Evolutionary conservation across 202 grass and related monocot genomes (phyloP).

Genomic region (Schoenoplectus tabernaemontani): DNA sequence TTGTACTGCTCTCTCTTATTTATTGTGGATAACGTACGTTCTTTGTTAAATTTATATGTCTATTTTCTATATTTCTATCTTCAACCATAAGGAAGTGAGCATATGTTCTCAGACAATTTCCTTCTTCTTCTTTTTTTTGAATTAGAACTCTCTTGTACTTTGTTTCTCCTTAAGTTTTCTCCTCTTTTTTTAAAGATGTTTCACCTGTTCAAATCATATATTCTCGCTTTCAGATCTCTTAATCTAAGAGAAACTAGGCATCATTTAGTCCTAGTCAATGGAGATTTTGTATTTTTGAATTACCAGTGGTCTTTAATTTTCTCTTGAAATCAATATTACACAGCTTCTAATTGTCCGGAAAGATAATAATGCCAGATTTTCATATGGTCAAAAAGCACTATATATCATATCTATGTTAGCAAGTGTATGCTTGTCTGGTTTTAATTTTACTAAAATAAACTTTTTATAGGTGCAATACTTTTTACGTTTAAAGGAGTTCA

Average conservation of each 20-base stretch:
- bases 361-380: background rate
- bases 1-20: background rate
- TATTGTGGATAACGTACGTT: background rate
- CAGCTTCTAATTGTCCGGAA: background rate
- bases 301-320: background rate
- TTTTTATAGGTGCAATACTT: background rate
- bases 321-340: background rate
- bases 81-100: background rate
- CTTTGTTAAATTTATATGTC: background rate
- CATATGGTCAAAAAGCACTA: background rate
- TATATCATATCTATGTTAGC: background rate
- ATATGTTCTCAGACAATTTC: background rate
- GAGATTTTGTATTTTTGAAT: background rate
- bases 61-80: background rate
- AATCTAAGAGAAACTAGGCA: background rate
- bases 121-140: background rate
- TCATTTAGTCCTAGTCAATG: background rate
- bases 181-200: background rate
- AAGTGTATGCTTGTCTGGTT: background rate
- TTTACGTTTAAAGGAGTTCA: slow-evolving; percentile 4
- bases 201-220: background rate
- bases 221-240: background rate
- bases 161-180: background rate
- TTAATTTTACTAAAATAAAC: background rate
- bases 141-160: background rate